Base-by-base conservation (phyloP, 1,284 basidiomycete genomes). In the Schizophyllum amplum region DNA sequence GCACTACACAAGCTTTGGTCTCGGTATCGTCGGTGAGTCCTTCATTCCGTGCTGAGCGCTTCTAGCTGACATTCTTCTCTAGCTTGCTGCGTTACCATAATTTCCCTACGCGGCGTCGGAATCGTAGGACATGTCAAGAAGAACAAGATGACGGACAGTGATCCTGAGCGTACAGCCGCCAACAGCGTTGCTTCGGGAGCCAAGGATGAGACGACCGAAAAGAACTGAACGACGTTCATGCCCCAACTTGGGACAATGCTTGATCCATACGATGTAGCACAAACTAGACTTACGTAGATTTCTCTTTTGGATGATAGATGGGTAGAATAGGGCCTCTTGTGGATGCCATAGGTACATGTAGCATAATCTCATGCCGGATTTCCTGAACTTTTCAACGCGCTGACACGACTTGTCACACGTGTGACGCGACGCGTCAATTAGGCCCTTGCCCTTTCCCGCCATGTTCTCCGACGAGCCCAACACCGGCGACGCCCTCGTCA, bases 401-500 rank as follows among this genome's bases (percentile, higher is more conserved):
- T n/a, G 33, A 42, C 33, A 42, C 33, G 33, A 42, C 33, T 17
- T 17, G 33, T 42, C 33, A 42, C 33, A 42, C 33, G 50, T 55
- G 58, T 55, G 54, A 58, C 60, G 46, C 52, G 52, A 47, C 55
- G 55, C 52, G 55, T 54, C 33, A 46, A 27, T 25, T 53, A 23
- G 23, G 26, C 27, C 6, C 33, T 42, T 42, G 33, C 33, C 33
- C 17, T 17, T 17, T 42, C 33, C 62, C 65, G 67, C 65, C 66
- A 87, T 86, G 83, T 81, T 83, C 60, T 77, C 82, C 65, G 78
- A 84, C 68, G 81, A 84, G 55, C 74, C 79, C 21, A 65, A 79
- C 49, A 75, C 82, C 13, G 75, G 79, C 57, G 90, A 92, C 75
- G 89, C 90, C 63, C 78, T 86, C 53, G 79, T 89, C 72, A 79